A percentile compares a stretch with the other conserved stretches of the same genome.
These are phyloP conservation scores for Bombardia bombarda DNA, from an alignment of 495 filamentous ascomycete species.

Conservation along the genomic window DNA sequence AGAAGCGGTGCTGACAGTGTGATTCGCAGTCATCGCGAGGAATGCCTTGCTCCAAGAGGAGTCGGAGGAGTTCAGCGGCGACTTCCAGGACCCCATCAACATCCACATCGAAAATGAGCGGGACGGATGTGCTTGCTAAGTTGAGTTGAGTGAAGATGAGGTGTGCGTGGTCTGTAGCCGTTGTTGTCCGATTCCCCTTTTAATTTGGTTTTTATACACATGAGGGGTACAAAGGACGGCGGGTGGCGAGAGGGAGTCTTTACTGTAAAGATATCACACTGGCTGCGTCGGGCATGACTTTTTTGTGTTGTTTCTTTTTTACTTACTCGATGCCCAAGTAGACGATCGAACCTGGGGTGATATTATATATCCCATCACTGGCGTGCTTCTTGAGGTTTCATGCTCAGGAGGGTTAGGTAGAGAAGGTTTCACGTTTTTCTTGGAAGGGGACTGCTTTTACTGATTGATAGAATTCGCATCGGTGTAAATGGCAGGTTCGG, in stretches of 20 bases:
- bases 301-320: too few relatives aligned
- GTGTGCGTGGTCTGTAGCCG: background rate
- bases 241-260: background rate
- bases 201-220: background rate
- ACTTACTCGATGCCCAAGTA: too few relatives aligned
- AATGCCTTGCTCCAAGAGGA: constrained; percentile 96
- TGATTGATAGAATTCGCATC: constrained; percentile 10
- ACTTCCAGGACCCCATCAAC: constrained; percentile 95
- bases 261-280: constrained; percentile 26
- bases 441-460: background rate
- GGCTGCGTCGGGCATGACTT: constrained; percentile 12
- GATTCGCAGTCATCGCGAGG: constrained; percentile 74
- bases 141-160: background rate
- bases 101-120: constrained; percentile 88
- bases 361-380: background rate
- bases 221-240: background rate
- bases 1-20: constrained; percentile 6
- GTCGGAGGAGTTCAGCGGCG: constrained; percentile 82
- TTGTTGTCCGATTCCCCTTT: constrained; percentile 4
- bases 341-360: background rate
- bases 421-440: background rate
- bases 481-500: constrained; percentile 7
- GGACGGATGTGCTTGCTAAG: constrained; percentile 83
- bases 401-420: background rate
- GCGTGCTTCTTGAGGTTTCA: background rate